Evolutionary conservation across 768 basidiomycete genomes (phyloP), one percentile per base, ranked within the genome.

Genomic region (Xerocomellus amylosporus): DNA sequence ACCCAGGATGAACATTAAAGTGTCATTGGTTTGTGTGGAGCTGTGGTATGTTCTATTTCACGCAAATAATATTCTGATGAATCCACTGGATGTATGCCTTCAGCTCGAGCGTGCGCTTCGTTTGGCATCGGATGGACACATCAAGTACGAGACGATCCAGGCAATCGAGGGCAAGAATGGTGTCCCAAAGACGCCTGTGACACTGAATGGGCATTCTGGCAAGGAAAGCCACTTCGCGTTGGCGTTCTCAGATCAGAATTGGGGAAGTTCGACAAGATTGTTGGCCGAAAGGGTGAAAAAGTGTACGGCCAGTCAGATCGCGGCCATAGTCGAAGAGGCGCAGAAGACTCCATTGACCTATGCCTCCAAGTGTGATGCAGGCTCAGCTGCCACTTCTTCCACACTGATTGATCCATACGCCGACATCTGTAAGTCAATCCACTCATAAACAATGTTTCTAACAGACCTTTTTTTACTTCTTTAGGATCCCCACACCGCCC

Each of bases 11-110:
- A n/a, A n/a, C n/a, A n/a, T n/a, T n/a, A n/a, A n/a, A n/a, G n/a
- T n/a, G n/a, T 54, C 0, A 49, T 58, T 19, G 45, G 33, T 24
- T 5, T 58, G 13, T 54, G 48, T 38, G 45, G 15, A 3, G 56
- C 43, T 1, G 44, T 19, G 7, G 52, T 58, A 53, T 1, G 26
- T 50, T 36, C 8, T 28, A 22, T 10, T 26, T 26, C 24, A 26
- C 3, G 3, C 24, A 26, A 26, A 26, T 26, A 26, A 26, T 26
- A 26, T 4, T 26, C 3, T 26, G 24, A 26, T 26, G n/a, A n/a
- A n/a, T 26, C 7, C 4, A 26, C 24, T 26, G 3, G 24, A 26
- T 6, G 1, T 9, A 9, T 6, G 2, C 5, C 6, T 46, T 15
- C 22, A 46, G 46, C 46, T 46, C 4, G 15, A 46, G 31, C 8